Percentiles rank a stretch among this genome's conserved stretches.
Conservation (phyloP, 2,329 filamentous ascomycete species). For the Madurella fahalii region DNA sequence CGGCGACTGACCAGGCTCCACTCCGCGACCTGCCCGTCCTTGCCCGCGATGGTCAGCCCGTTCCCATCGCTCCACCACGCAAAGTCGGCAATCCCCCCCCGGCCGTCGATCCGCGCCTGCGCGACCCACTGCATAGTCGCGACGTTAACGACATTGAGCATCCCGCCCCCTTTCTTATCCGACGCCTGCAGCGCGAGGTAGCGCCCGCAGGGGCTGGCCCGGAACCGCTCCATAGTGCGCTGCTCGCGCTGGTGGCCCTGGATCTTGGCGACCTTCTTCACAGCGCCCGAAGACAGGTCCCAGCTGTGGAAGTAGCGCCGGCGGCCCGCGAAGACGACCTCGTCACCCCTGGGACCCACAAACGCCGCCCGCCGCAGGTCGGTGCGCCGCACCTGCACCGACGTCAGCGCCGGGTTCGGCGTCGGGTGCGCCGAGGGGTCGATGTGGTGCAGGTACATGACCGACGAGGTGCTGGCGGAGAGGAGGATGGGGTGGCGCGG, state of each 20-base stretch:
- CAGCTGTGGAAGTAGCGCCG: conserved; percentile 91
- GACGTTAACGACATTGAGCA: conserved; percentile 79
- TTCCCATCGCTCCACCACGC: conserved; percentile 85
- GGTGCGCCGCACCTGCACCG: conserved; percentile 77
- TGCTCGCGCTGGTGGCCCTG: conserved; percentile 77
- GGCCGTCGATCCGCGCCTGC: conserved; percentile 75
- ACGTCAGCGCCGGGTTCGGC: conserved; percentile 86
- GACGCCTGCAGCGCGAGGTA: conserved; percentile 82
- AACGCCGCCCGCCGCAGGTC: conserved; percentile 84
- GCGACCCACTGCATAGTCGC: conserved; percentile 82
- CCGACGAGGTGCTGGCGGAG: conserved; percentile 80
- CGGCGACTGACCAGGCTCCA: conserved; percentile 67
- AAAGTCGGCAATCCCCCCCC: conserved; percentile 83
- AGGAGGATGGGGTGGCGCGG: conserved; percentile 82
- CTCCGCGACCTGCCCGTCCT: conserved; percentile 85
- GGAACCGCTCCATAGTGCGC: conserved; percentile 86
- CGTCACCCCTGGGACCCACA: conserved; percentile 64
- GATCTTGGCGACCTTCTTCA: conserved; percentile 77
- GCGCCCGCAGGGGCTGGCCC: conserved; percentile 77
- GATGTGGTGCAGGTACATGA: conserved; percentile 86
- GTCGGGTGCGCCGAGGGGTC: conserved; percentile 68
- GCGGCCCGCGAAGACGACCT: conserved; percentile 83
- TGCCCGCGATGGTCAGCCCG: conserved; percentile 77
- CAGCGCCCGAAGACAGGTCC: conserved; percentile 75
- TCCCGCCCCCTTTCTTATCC: conserved; percentile 77